phyloP scores from a whole-genome alignment of 1,139 yeast species.

The Torulaspora pretoriensis region DNA sequence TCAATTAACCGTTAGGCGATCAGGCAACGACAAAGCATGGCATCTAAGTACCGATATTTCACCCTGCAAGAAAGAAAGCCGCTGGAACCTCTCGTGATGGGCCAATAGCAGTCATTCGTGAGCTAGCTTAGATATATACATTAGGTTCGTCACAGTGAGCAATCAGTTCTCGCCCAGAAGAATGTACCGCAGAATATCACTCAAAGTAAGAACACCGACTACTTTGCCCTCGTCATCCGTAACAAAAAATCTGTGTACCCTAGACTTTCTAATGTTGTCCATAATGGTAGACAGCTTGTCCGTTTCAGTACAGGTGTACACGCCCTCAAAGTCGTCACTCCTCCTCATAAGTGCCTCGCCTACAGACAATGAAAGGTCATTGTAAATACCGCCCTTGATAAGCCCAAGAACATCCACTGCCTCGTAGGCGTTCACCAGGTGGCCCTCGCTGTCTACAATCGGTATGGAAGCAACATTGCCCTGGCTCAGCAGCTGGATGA shows the following conservation, averaged over 20 bases:
- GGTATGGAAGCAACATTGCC: conserved; percentile 89
- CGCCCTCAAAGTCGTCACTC: conserved; percentile 97
- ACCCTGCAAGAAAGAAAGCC: too few species aligned
- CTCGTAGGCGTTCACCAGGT: conserved; percentile 85
- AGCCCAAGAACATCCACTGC: conserved; percentile 91
- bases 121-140: background rate
- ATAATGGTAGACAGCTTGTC: conserved; percentile 87
- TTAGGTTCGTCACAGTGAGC: background rate
- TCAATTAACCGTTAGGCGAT: too few species aligned
- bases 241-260: conserved; percentile 88
- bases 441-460: conserved; percentile 72
- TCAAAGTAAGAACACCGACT: conserved; percentile 80
- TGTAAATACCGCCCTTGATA: conserved; percentile 91
- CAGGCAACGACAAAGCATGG: too few species aligned
- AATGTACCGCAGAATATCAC: conserved; percentile 85
- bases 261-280: conserved; percentile 88
- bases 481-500: conserved; percentile 74
- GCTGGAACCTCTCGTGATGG: too few species aligned
- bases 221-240: conserved; percentile 78
- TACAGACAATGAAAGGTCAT: conserved; percentile 84
- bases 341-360: conserved; percentile 96
- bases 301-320: conserved; percentile 85
- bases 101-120: background rate
- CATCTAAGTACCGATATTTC: too few species aligned
- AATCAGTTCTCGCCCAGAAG: conserved; percentile 54